Evolutionary conservation across 306 rosid species (phyloP).

Genomic region (Oxytropis ochrocephala): DNA sequence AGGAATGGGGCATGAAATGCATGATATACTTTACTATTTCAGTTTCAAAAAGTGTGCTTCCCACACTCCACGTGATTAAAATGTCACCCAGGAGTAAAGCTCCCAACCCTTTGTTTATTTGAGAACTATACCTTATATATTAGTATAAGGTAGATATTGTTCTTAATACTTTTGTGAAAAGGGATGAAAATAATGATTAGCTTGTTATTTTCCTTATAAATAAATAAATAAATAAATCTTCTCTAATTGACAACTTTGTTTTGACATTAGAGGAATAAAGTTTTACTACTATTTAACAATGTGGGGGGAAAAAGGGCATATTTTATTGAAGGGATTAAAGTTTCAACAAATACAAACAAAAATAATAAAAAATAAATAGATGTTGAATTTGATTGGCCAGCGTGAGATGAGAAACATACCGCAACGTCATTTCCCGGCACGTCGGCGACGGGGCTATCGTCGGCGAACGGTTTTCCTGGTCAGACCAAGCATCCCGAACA

Average conservation of each 20-base stretch:
- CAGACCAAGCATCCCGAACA: conserved; percentile 70
- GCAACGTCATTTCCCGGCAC: conserved; percentile 42
- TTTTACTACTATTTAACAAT: neutral
- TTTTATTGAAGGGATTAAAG: neutral
- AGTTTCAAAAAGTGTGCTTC: conserved; percentile 3
- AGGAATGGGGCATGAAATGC: conserved; percentile 18
- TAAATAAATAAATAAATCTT: neutral
- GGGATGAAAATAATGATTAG: neutral
- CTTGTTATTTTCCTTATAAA: neutral
- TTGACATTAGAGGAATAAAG: neutral
- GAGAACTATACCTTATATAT: no score
- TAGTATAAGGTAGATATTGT: no score
- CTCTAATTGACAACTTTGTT: neutral
- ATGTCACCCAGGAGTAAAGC: neutral
- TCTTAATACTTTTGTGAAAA: no score
- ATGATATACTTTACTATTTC: conserved; percentile 26
- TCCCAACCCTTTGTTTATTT: neutral
- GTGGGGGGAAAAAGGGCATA: neutral
- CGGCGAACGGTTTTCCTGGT: conserved; percentile 63
- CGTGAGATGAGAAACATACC: conserved; percentile 50
- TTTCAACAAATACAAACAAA: conserved; percentile 2
- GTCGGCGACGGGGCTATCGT: conserved; percentile 36
- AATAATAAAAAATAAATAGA: neutral
- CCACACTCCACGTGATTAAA: conserved; percentile 22
- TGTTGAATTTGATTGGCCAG: conserved; percentile 23